Conservation (phyloP, 495 filamentous ascomycete genomes). For the Cercophora sp. region DNA sequence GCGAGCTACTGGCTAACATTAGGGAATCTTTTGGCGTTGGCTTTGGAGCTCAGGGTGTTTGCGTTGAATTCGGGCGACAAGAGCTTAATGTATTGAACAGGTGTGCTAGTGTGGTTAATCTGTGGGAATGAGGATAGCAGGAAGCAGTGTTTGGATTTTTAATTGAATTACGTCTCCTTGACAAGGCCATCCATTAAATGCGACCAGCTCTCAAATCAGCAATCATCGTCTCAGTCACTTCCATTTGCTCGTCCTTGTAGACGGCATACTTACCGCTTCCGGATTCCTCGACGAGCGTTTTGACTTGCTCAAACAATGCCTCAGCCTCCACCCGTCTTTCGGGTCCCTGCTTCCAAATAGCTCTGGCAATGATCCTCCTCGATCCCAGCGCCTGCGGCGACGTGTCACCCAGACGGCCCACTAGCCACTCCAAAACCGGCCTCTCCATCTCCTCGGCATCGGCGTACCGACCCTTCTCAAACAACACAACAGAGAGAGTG, state of each 20-base stretch:
- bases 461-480: background rate
- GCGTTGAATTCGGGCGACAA: too few relatives aligned
- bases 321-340: background rate
- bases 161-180: too few relatives aligned
- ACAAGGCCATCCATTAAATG: too few relatives aligned
- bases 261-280: background rate
- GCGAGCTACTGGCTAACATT: too few relatives aligned
- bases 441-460: conserved; percentile 4
- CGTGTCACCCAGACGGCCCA: background rate
- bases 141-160: too few relatives aligned
- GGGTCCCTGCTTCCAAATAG: background rate
- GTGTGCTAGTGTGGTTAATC: too few relatives aligned
- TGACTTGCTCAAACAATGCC: background rate
- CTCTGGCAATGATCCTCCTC: background rate
- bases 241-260: conserved; percentile 4
- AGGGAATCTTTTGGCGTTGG: too few relatives aligned
- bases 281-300: background rate
- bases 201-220: background rate
- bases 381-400: conserved; percentile 8
- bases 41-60: too few relatives aligned
- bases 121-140: too few relatives aligned
- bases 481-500: background rate
- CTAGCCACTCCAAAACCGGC: conserved; percentile 4
- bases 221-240: background rate
- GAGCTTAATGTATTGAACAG: too few relatives aligned